phyloP scores from a whole-genome alignment of 2,329 filamentous ascomycete genomes.

The Sporothrix pallida region DNA sequence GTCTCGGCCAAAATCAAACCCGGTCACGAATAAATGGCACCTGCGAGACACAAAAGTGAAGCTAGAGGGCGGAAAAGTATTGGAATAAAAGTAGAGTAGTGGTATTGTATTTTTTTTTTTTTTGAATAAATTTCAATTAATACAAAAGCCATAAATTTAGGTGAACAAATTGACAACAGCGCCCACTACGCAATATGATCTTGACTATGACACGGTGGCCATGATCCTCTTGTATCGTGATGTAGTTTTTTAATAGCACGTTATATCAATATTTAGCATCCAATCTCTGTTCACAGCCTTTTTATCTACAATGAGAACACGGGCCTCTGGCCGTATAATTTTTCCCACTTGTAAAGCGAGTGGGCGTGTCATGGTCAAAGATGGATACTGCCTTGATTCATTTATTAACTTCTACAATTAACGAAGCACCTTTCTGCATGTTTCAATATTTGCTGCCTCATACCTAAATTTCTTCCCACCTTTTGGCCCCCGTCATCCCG shows the following conservation, averaged over 20 bases:
- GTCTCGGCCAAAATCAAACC: slow-evolving; percentile 34
- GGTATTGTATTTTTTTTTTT: neutral
- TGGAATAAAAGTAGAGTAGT: neutral
- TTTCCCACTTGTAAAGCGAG: no score
- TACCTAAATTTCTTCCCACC: neutral
- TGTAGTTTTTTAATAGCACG: no score
- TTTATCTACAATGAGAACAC: neutral
- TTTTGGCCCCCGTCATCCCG: neutral
- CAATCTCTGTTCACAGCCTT: neutral
- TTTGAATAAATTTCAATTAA: neutral
- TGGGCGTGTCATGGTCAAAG: no score
- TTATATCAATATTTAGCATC: neutral
- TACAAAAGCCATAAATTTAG: no score
- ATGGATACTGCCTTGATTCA: no score
- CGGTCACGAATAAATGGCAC: slow-evolving; percentile 30
- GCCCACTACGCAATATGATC: no score
- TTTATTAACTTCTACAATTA: neutral
- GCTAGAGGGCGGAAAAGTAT: neutral
- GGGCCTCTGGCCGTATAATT: no score
- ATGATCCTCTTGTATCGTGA: neutral
- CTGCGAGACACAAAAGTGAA: neutral
- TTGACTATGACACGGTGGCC: no score
- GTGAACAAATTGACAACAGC: no score
- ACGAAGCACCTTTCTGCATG: neutral
- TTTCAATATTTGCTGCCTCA: neutral